These are phyloP conservation scores for Fusarium sarcochroum DNA, from an alignment of 2,329 filamentous ascomycete genomes.

Conservation along the genomic window DNA sequence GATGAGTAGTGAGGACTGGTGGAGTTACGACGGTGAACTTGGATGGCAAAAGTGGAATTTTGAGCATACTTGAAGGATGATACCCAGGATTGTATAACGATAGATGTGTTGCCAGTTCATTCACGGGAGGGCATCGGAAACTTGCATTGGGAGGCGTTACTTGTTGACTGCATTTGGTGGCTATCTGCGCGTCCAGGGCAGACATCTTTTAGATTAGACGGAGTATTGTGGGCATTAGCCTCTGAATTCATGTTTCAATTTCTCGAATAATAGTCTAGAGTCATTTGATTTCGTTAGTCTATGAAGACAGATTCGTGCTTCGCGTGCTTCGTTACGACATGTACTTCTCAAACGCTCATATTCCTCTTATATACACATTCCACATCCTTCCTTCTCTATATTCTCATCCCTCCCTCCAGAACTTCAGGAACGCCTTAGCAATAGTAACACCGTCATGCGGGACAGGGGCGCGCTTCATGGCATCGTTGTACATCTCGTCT, in stretches of 20 bases:
- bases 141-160: slow-evolving; percentile 39
- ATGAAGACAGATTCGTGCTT: slow-evolving; percentile 16
- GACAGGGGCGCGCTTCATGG: slow-evolving; percentile 73
- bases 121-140: slow-evolving; percentile 8
- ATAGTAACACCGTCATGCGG: slow-evolving; percentile 86
- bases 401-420: slow-evolving; percentile 71
- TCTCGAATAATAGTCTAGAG: background rate
- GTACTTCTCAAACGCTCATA: slow-evolving; percentile 11
- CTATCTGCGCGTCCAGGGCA: background rate
- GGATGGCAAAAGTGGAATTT: background rate
- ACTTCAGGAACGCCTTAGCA: slow-evolving; percentile 80
- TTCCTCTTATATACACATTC: slow-evolving; percentile 7
- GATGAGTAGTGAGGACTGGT: slow-evolving; percentile 24
- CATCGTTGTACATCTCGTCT: slow-evolving; percentile 78
- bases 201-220: slow-evolving; percentile 1
- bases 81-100: slow-evolving; percentile 36
- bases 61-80: slow-evolving; percentile 18
- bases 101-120: slow-evolving; percentile 9
- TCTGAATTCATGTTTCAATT: background rate
- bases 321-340: slow-evolving; percentile 12
- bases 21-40: background rate
- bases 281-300: slow-evolving; percentile 18
- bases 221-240: background rate
- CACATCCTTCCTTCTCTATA: background rate
- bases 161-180: slow-evolving; percentile 16